These are phyloP conservation scores for Rhynchospora breviuscula DNA, from an alignment of 176 grass and related monocot genomes.

Conservation along the genomic window DNA sequence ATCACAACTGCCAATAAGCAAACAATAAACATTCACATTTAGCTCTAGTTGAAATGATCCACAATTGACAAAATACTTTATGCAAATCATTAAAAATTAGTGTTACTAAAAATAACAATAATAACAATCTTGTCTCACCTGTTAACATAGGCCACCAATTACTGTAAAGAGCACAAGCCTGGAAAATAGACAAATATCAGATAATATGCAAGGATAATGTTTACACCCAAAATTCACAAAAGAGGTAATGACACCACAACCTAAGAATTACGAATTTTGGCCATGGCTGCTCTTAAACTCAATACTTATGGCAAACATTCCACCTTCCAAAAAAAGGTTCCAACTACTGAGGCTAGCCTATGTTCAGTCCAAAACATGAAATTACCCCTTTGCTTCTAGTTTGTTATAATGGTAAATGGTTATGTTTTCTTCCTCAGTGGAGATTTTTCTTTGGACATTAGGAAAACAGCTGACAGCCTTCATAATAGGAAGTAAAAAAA, in stretches of 20 bases:
- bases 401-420: neutral
- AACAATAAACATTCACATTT: neutral
- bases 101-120: neutral
- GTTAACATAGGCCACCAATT: conserved; percentile 99
- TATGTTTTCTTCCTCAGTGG: neutral
- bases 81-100: neutral
- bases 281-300: neutral
- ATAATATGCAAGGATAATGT: neutral
- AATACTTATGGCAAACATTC: neutral
- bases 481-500: neutral
- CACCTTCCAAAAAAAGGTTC: neutral
- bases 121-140: conserved; percentile 36
- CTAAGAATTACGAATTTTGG: neutral
- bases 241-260: neutral
- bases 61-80: neutral
- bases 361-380: neutral
- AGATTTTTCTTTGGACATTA: neutral
- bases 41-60: neutral
- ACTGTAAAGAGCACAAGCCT: conserved; percentile 85
- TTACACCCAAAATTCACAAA: neutral
- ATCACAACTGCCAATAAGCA: conserved; percentile 60
- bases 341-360: neutral
- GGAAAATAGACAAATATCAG: conserved; percentile 8
- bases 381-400: neutral
- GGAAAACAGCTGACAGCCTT: neutral